Evolutionary conservation across 352 stramenopile species (phyloP).

Genomic region (Globisporangium cystogenes): DNA sequence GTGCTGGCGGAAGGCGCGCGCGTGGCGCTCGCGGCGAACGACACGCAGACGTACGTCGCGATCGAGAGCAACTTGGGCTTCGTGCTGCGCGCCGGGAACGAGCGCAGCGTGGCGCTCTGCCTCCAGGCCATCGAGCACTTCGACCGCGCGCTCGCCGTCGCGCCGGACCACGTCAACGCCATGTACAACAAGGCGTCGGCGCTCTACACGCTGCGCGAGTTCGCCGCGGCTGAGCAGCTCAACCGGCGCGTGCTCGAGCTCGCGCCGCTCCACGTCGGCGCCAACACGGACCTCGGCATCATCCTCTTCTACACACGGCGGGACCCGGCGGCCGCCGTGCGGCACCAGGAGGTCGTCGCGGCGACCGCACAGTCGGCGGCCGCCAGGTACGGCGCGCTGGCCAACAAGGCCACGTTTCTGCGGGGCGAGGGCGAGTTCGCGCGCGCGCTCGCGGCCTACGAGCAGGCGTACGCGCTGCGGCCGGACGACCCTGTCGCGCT

Average conservation of each 20-base stretch:
- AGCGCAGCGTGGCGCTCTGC: slow-evolving; percentile 26
- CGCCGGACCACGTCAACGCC: slow-evolving; percentile 31
- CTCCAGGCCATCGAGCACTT: slow-evolving; percentile 56
- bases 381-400: slow-evolving; percentile 26
- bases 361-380: slow-evolving; percentile 3
- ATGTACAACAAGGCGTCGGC: slow-evolving; percentile 74
- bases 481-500: slow-evolving; percentile 32
- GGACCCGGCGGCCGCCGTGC: slow-evolving; percentile 29
- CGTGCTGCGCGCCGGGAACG: slow-evolving; percentile 25
- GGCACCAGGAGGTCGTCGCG: slow-evolving; percentile 42
- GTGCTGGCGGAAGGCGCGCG: slow-evolving; percentile 34
- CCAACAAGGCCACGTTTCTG: slow-evolving; percentile 77
- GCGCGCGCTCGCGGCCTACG: slow-evolving; percentile 39
- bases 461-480: slow-evolving; percentile 10
- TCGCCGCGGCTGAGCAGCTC: slow-evolving; percentile 30
- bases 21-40: slow-evolving; percentile 23
- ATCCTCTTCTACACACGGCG: slow-evolving; percentile 16
- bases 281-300: slow-evolving; percentile 31
- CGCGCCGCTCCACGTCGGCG: slow-evolving; percentile 28
- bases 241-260: slow-evolving; percentile 34
- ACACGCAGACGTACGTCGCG: slow-evolving; percentile 30
- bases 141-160: slow-evolving; percentile 35
- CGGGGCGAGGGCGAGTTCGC: slow-evolving; percentile 33
- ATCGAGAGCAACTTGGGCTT: slow-evolving; percentile 79
- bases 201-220: slow-evolving; percentile 30